Conservation (phyloP, 2,329 filamentous ascomycete species). For the Neospermospora avenae region DNA sequence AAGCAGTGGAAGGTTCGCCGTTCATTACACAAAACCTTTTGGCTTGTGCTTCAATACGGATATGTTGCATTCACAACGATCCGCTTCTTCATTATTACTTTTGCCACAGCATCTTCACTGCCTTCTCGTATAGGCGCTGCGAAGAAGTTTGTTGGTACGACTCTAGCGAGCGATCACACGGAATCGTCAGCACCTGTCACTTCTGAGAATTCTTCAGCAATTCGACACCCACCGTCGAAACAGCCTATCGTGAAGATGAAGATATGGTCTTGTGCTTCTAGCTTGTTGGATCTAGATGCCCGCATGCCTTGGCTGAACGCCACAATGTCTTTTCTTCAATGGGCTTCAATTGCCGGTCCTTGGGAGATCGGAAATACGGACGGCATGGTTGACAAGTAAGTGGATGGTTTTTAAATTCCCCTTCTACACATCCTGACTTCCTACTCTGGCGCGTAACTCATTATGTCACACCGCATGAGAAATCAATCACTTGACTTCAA, state of each 20-base stretch:
- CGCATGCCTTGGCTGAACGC: constrained; percentile 92
- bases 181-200: constrained; percentile 14
- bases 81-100: constrained; percentile 61
- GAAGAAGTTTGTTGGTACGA: constrained; percentile 26
- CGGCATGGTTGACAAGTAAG: constrained; percentile 83
- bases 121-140: constrained; percentile 48
- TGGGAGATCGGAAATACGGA: constrained; percentile 72
- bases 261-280: constrained; percentile 70
- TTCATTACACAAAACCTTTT: constrained; percentile 40
- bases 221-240: constrained; percentile 25
- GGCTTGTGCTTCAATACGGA: constrained; percentile 49
- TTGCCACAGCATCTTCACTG: constrained; percentile 66
- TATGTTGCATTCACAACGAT: constrained; percentile 54
- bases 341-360: constrained; percentile 69
- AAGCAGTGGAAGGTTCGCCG: constrained; percentile 22
- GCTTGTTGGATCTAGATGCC: constrained; percentile 67
- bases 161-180: constrained; percentile 29
- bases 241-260: constrained; percentile 65
- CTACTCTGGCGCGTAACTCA: constrained; percentile 19
- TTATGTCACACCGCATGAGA: constrained; percentile 48
- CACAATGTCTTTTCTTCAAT: constrained; percentile 70
- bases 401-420: constrained; percentile 24
- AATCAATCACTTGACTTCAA: constrained; percentile 57
- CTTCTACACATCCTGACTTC: constrained; percentile 15
- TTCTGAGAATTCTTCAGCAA: constrained; percentile 16